Conservation (phyloP, 2,329 filamentous ascomycete species). For the Plenodomus biglobosus region DNA sequence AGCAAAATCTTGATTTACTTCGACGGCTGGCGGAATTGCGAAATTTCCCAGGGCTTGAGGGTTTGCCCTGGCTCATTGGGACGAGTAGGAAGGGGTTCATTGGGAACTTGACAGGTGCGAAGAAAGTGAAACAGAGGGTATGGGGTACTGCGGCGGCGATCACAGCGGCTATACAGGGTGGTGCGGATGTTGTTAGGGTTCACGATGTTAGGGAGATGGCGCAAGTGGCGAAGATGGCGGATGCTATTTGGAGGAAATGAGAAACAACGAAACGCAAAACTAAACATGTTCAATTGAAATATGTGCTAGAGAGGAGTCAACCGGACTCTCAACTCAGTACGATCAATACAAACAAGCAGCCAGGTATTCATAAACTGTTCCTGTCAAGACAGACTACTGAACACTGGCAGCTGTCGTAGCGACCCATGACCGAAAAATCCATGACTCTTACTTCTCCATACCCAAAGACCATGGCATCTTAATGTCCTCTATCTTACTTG, state of each 20-base stretch:
- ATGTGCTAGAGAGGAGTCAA: no score
- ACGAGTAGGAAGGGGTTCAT: conserved; percentile 89
- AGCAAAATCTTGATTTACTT: conserved; percentile 81
- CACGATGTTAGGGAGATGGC: conserved; percentile 89
- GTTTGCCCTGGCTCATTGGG: conserved; percentile 85
- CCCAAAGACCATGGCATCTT: conserved; percentile 27
- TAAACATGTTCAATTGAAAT: neutral
- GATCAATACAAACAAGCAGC: no score
- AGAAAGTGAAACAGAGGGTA: conserved; percentile 67
- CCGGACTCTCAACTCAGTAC: neutral
- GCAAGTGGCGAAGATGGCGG: conserved; percentile 80
- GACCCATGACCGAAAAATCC: no score
- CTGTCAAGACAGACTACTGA: no score
- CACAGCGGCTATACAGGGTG: conserved; percentile 79
- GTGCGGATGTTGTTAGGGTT: conserved; percentile 88
- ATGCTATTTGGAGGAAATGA: conserved; percentile 76
- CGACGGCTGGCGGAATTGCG: conserved; percentile 64
- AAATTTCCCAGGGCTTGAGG: conserved; percentile 55
- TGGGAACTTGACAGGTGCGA: conserved; percentile 75
- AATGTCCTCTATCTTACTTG: conserved; percentile 7
- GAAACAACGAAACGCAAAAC: neutral
- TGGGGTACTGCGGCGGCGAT: conserved; percentile 91
- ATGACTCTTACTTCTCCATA: neutral
- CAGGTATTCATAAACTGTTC: no score
- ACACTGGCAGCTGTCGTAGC: no score